A percentile compares a stretch with the other conserved stretches of the same genome.
These are phyloP conservation scores for Sordaria brevicollis DNA, from an alignment of 495 filamentous ascomycete species.

Conservation along the genomic window DNA sequence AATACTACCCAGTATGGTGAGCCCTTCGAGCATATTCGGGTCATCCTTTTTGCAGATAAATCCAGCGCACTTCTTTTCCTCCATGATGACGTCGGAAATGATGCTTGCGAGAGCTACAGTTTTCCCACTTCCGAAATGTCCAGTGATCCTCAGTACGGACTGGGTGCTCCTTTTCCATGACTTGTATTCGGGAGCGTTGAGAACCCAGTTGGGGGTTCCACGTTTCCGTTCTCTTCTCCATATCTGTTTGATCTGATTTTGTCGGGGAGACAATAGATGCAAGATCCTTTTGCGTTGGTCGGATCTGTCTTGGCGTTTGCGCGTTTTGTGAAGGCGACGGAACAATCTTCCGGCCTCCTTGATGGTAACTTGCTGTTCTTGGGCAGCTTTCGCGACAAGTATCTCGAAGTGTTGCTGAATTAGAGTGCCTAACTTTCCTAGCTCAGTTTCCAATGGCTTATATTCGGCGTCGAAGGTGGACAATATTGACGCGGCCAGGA, in stretches of 20 bases:
- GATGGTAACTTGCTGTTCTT: background rate
- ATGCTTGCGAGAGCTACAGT: background rate
- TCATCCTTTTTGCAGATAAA: slow-evolving; percentile 5
- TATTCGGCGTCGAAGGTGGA: background rate
- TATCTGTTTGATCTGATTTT: background rate
- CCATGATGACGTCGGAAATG: background rate
- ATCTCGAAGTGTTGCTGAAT: background rate
- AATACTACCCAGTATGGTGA: background rate
- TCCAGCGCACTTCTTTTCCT: background rate
- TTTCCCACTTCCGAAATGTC: background rate
- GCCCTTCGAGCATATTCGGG: background rate
- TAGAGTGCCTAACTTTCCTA: background rate
- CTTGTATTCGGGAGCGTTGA: background rate
- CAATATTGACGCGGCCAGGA: background rate
- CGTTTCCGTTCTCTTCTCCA: slow-evolving; percentile 1
- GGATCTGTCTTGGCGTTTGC: background rate
- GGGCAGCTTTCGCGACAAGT: background rate
- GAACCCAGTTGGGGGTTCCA: background rate
- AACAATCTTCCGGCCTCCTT: background rate
- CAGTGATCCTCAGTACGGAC: background rate
- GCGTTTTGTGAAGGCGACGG: background rate
- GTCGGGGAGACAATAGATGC: background rate
- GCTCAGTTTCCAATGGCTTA: background rate
- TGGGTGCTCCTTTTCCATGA: background rate
- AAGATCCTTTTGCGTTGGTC: background rate